Conservation (phyloP, 2,329 filamentous ascomycete species). For the Aspergillus sojae region DNA sequence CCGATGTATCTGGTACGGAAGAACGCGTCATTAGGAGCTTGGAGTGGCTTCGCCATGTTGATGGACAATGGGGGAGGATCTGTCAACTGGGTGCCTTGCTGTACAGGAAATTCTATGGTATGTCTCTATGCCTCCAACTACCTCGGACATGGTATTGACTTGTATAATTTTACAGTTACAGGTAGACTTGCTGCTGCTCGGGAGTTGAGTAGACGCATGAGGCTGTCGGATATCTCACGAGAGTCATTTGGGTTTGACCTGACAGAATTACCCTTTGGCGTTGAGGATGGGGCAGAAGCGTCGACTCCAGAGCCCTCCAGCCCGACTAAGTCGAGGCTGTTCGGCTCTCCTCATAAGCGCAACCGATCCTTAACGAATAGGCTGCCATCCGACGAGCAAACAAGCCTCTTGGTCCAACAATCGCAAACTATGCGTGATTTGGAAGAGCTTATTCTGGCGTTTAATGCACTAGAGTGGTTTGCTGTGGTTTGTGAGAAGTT, state of each 20-base stretch:
- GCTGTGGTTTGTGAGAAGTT: conserved; percentile 56
- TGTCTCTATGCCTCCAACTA: conserved; percentile 45
- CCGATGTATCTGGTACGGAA: conserved; percentile 59
- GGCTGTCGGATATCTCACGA: conserved; percentile 50
- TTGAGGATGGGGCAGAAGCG: conserved; percentile 27
- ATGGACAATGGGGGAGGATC: conserved; percentile 71
- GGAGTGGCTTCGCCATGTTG: conserved; percentile 80
- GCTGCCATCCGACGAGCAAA: conserved; percentile 26
- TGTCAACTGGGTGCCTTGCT: conserved; percentile 70
- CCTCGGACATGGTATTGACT: background rate
- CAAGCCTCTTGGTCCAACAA: conserved; percentile 40
- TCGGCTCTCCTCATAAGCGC: conserved; percentile 32
- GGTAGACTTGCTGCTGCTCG: conserved; percentile 58
- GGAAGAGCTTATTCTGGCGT: conserved; percentile 65
- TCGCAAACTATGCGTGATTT: conserved; percentile 69
- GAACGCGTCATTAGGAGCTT: conserved; percentile 78
- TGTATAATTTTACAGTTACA: conserved; percentile 16
- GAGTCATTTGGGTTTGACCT: conserved; percentile 45
- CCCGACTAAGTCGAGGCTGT: conserved; percentile 34
- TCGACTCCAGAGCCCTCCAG: conserved; percentile 33
- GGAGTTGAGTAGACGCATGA: conserved; percentile 54
- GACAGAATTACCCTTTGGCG: conserved; percentile 25
- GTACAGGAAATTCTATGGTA: conserved; percentile 84
- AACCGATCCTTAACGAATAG: conserved; percentile 31
- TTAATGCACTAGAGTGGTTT: conserved; percentile 71